Evolutionary conservation across 106 monocot genomes (phyloP), one percentile per base, ranked within the genome.

Genomic region (Dendrobium officinale): DNA sequence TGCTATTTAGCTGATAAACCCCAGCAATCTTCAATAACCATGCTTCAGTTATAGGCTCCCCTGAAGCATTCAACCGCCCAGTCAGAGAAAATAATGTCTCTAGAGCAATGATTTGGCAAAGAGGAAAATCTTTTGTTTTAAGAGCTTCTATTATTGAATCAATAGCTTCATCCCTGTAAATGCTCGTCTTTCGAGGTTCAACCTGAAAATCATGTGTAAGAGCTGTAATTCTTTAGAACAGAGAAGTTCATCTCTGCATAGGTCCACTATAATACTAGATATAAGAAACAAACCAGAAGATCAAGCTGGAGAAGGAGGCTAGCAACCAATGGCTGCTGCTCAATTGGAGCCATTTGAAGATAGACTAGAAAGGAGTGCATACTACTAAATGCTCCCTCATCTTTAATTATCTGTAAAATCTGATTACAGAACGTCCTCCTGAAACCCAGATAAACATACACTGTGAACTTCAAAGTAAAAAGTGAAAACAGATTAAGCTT

Each of bases 301-400:
- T 89, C 89, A 84, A 89, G 89, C 73, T 89, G 89, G 75, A 89
- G 89, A 37, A 89, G 86, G 66, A 89, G 86, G 82, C 86, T 82
- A 42, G 89, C 89, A 74, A 89, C 82, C 55, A 59, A 17, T 24
- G 84, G 84, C 77, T 86, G 86, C 81, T 89, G 81, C 79, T 86
- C 86, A 56, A 86, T 80, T 70, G 89, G 82, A 45, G 84, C 89
- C 84, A 84, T 86, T 31, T 86, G 89, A 73, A 89, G 89, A 67
- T 89, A 86, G 64, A 84, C 84, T 17, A 89, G 66, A 79, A 89
- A 84, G 68, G 79, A 80, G 42, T 89, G 89, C 89, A 89, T 89
- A 26, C 79, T 89, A 77, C 89, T 89, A 77, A 86, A 89, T 86
- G 86, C 72, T 43, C 89, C 89, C 72, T 84, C 89, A 67, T 86